Percentiles rank a stretch among this genome's conserved stretches.
Evolutionary conservation across 495 filamentous ascomycete species (phyloP).

Genomic region (Penicillium bialowiezense): DNA sequence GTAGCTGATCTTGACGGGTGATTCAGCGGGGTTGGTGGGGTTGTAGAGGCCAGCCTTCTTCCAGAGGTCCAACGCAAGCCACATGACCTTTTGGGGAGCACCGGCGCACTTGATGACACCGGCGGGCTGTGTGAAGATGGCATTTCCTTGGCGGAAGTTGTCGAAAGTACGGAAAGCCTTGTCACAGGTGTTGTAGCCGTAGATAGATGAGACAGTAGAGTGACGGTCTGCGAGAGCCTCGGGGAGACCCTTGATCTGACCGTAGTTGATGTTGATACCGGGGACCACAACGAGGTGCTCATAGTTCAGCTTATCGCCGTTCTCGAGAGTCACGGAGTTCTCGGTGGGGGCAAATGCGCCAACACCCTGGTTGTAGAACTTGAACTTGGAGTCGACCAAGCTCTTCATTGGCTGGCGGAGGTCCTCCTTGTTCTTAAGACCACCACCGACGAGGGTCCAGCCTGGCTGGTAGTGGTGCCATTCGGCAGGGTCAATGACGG

Average conservation of each 20-base stretch:
- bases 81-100: constrained; percentile 69
- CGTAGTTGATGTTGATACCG: constrained; percentile 56
- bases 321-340: constrained; percentile 56
- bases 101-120: constrained; percentile 68
- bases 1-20: constrained; percentile 59
- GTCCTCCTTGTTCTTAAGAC: constrained; percentile 56
- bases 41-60: constrained; percentile 58
- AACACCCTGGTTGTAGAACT: constrained; percentile 56
- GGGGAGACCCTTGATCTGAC: constrained; percentile 55
- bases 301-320: constrained; percentile 58
- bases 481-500: constrained; percentile 61
- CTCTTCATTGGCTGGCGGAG: constrained; percentile 49
- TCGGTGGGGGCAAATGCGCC: constrained; percentile 53
- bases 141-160: constrained; percentile 53
- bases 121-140: constrained; percentile 67
- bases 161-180: constrained; percentile 57
- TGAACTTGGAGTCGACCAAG: constrained; percentile 58
- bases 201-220: constrained; percentile 62
- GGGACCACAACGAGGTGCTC: constrained; percentile 65
- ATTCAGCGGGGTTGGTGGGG: constrained; percentile 32
- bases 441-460: constrained; percentile 68
- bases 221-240: constrained; percentile 56
- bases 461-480: constrained; percentile 71
- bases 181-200: constrained; percentile 58
- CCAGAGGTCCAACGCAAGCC: constrained; percentile 68